A percentile compares a stretch with the other conserved stretches of the same genome.
phyloP scores from a whole-genome alignment of 306 rosid genomes.

The Geum urbanum region DNA sequence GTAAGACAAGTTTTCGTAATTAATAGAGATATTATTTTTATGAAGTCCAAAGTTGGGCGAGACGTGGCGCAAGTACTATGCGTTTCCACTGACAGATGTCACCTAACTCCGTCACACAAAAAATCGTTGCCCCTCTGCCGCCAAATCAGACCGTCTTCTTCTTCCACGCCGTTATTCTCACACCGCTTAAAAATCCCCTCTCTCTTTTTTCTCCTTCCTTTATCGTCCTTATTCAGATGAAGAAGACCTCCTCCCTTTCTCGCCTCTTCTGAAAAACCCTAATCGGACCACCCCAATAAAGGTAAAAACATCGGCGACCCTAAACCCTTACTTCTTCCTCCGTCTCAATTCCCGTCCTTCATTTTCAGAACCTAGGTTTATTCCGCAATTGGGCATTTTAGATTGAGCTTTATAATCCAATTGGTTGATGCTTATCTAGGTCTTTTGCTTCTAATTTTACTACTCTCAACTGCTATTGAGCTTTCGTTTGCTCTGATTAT shows the following conservation, averaged over 20 bases:
- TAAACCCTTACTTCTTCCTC: neutral
- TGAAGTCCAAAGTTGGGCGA: no score
- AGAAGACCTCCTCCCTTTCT: neutral
- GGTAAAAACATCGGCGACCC: neutral
- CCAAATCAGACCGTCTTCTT: neutral
- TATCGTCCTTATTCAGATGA: neutral
- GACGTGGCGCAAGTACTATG: slow-evolving; percentile 1
- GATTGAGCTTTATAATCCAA: neutral
- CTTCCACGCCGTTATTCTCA: slow-evolving; percentile 7
- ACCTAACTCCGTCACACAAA: slow-evolving; percentile 8
- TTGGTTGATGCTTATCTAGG: neutral
- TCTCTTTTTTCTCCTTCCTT: slow-evolving; percentile 6
- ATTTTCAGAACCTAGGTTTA: neutral
- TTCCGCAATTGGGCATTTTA: neutral
- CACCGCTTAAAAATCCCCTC: neutral
- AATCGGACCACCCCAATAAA: neutral
- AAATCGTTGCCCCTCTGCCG: slow-evolving; percentile 1
- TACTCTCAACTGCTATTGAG: neutral
- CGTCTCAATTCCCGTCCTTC: neutral
- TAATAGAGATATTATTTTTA: no score
- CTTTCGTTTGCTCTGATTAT: neutral
- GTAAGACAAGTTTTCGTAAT: no score
- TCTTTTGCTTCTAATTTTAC: neutral
- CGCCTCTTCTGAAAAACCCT: slow-evolving; percentile 11
- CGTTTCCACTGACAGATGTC: neutral